These are phyloP conservation scores for Sugiyamaella mastotermitis DNA, from an alignment of 805 yeast genomes.

Conservation along the genomic window DNA sequence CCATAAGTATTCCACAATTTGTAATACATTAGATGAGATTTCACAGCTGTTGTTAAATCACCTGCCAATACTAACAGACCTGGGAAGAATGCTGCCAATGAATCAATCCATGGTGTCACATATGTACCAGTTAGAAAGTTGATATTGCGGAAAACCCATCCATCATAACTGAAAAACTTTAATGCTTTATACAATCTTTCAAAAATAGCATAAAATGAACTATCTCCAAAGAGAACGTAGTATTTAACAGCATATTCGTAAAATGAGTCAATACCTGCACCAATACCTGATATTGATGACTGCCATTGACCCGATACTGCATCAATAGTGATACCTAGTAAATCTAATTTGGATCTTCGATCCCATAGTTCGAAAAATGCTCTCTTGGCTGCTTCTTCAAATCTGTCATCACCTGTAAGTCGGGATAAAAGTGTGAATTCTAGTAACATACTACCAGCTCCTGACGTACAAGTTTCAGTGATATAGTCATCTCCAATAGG, in stretches of 20 bases:
- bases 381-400: slow-evolving; percentile 52
- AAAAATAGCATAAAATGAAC: slow-evolving; percentile 50
- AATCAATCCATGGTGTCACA: slow-evolving; percentile 69
- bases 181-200: slow-evolving; percentile 46
- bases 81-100: slow-evolving; percentile 83
- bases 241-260: slow-evolving; percentile 83
- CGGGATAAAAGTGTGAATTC: slow-evolving; percentile 74
- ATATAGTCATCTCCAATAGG: slow-evolving; percentile 18
- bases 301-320: slow-evolving; percentile 51
- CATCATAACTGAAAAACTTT: slow-evolving; percentile 40
- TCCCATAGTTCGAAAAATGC: slow-evolving; percentile 72
- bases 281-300: slow-evolving; percentile 66
- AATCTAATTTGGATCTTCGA: slow-evolving; percentile 50
- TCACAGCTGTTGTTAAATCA: slow-evolving; percentile 57
- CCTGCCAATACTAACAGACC: slow-evolving; percentile 80
- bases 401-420: slow-evolving; percentile 67
- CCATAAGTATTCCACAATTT: slow-evolving; percentile 79
- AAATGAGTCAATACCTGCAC: slow-evolving; percentile 88
- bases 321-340: slow-evolving; percentile 74
- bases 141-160: slow-evolving; percentile 53
- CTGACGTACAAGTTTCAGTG: slow-evolving; percentile 77
- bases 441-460: slow-evolving; percentile 75
- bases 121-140: slow-evolving; percentile 46
- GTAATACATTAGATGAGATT: slow-evolving; percentile 53
- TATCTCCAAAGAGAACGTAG: slow-evolving; percentile 64